Evolutionary conservation across 2,329 filamentous ascomycete genomes (phyloP), one percentile per base, ranked within the genome.

Genomic region (Ambrosiella beaveri): DNA sequence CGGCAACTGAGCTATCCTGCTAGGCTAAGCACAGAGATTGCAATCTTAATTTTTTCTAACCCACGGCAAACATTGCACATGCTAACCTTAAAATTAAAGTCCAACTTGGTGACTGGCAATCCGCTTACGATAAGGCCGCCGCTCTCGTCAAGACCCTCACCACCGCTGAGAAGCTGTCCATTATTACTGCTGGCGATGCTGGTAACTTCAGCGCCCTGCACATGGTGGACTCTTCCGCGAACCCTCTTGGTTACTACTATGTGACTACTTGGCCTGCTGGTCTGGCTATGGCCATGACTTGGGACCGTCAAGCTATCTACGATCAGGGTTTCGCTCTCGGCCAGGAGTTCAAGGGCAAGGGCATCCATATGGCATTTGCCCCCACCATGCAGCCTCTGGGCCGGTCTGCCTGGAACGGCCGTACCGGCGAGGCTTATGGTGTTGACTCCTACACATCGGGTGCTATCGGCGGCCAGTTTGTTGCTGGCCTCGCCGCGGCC

Each of bases 221-320:
- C 41, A 82, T 82, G 65, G 81, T 78, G n/a, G 72, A 73, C 7
- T 71, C 80, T 27, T 74, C 80, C 17, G 67, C 70, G 37, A 72
- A 74, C 13, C 63, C 63, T 35, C 78, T 81, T 62, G 75, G 76
- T 60, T 90, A 88, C 65, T 87, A 86, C 0, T 76, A 61, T 56
- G 79, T 80, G 52, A 89, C 84, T 8, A 85, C 86, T 0, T 93
- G 89, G 66, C 85, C 88, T 0, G 86, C 88, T 0, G 87, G 85
- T 1, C 79, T 94, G 56, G 87, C 86, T 1, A 82, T 84, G 0
- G 88, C 85, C 0, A 79, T 85, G 1, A 93, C 86, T 0, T 94
- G 86, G 86, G 88, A 89, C 66, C 78, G 81, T 53, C 76, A 82
- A 1, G 71, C 93, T 54, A 88, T 93, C 71, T 79, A 82, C 58